Base-by-base conservation (phyloP, 768 basidiomycete genomes). In the Myochromella boudieri region DNA sequence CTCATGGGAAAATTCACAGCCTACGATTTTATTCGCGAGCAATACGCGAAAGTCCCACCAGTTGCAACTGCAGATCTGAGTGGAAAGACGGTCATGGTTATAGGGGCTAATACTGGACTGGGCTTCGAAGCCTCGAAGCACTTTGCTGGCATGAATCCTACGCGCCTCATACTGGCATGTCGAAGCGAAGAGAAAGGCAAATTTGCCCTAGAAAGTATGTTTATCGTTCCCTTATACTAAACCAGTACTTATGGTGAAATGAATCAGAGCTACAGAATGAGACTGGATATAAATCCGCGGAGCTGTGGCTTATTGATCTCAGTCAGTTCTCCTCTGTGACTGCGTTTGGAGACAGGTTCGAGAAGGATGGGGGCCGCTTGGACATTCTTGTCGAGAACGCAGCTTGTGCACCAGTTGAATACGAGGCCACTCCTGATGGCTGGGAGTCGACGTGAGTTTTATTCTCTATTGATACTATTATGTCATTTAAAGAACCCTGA, bases 61-160 rank as follows among this genome's bases (percentile, higher is more conserved):
- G n/a, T n/a, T n/a, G n/a, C 62, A 9, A 52, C 56, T 2, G 64
- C 53, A 0, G 69, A 76, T 46, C 62, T 80, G 17, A 54, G 58
- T 9, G 72, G 71, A 2, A 77, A 76, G 54, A 76, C 74, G 2
- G 65, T 81, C 20, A 41, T 81, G 12, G 69, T 84, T 15, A 65
- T 70, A 26, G 72, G 69, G 4, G 75, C 79, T 2, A 83, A 83
- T 51, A 65, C 67, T 21, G 82, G 78, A 1, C 42, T 80, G 2
- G 77, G 78, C 0, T 68, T 75, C 37, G 75, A 78, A 49, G 68
- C 72, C 0, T 64, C 70, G 11, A 74, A 70, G 43, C 71, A 77
- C 46, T 72, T 78, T 32, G 75, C 74, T 0, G 36, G 44, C 1
- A 73, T 77, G 75, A 68, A 67, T 32, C 64, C 75, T 9, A 64